phyloP scores from a whole-genome alignment of 2,329 filamentous ascomycete species.

The Cercospora sp. region DNA sequence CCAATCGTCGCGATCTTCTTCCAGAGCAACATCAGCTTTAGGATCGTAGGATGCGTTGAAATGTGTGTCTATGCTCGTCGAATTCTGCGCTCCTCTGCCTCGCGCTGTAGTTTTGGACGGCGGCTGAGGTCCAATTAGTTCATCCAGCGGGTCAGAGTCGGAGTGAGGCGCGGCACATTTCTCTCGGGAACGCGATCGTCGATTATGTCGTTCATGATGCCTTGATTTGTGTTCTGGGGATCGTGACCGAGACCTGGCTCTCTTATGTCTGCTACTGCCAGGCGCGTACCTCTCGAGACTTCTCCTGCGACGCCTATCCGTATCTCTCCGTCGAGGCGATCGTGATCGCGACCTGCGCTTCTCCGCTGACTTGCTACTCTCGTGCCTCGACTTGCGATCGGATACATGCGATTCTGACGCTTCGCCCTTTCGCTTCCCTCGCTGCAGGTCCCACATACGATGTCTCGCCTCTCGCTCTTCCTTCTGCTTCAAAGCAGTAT shows the following conservation, averaged over 20 bases:
- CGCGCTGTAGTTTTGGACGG: constrained; percentile 54
- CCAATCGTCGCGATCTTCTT: constrained; percentile 64
- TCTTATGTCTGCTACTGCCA: constrained; percentile 6
- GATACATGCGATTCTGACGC: constrained; percentile 15
- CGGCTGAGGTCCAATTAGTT: constrained; percentile 70
- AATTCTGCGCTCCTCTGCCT: constrained; percentile 64
- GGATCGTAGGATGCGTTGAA: constrained; percentile 70
- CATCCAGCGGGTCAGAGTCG: constrained; percentile 70
- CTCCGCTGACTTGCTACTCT: neutral
- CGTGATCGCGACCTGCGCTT: constrained; percentile 1
- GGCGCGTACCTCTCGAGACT: constrained; percentile 8
- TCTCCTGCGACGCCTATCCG: neutral
- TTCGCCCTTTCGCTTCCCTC: constrained; percentile 13
- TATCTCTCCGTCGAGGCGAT: neutral
- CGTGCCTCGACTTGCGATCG: constrained; percentile 9
- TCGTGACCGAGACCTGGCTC: constrained; percentile 14
- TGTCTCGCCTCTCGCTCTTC: constrained; percentile 77
- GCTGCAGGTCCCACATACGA: constrained; percentile 62
- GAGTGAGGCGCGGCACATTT: neutral
- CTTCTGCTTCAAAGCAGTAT: constrained; percentile 79
- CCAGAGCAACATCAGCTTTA: constrained; percentile 53
- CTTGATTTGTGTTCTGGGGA: neutral
- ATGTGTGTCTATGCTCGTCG: constrained; percentile 70
- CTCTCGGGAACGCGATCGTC: neutral
- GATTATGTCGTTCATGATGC: constrained; percentile 2